Evolutionary conservation across 2,329 filamentous ascomycete genomes (phyloP).

Genomic region (Lachnellula cervina): DNA sequence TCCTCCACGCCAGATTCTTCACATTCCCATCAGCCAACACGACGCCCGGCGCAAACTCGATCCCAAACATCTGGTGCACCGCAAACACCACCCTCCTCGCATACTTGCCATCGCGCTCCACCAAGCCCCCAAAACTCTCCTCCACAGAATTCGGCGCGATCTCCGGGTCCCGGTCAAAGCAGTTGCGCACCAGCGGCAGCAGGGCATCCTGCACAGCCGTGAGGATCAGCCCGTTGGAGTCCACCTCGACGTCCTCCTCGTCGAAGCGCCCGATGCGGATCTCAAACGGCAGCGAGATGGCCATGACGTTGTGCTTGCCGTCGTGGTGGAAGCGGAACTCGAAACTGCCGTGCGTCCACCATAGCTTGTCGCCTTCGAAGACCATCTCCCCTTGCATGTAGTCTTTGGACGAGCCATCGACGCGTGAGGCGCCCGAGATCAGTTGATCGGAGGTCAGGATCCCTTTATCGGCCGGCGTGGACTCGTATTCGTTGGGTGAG

Average conservation of each 20-base stretch:
- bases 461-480: slow-evolving; percentile 67
- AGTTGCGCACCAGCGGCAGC: slow-evolving; percentile 81
- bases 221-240: slow-evolving; percentile 57
- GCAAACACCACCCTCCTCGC: slow-evolving; percentile 88
- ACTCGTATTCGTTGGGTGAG: slow-evolving; percentile 71
- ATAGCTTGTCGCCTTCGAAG: slow-evolving; percentile 89
- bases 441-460: slow-evolving; percentile 66
- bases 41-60: slow-evolving; percentile 90
- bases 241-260: slow-evolving; percentile 60
- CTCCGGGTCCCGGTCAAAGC: slow-evolving; percentile 85
- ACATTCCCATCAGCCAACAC: slow-evolving; percentile 90
- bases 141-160: slow-evolving; percentile 77
- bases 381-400: slow-evolving; percentile 75
- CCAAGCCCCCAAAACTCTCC: slow-evolving; percentile 77
- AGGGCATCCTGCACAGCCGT: slow-evolving; percentile 70
- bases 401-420: slow-evolving; percentile 48
- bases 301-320: slow-evolving; percentile 88
- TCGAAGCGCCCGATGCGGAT: slow-evolving; percentile 79
- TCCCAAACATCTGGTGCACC: slow-evolving; percentile 92
- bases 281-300: slow-evolving; percentile 89
- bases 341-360: slow-evolving; percentile 95
- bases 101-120: slow-evolving; percentile 85
- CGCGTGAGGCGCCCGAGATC: slow-evolving; percentile 39
- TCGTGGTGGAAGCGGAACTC: slow-evolving; percentile 97
- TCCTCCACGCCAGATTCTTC: slow-evolving; percentile 84